phyloP scores from a whole-genome alignment of 1,139 yeast genomes.

The Arxiozyma heterogenica region DNA sequence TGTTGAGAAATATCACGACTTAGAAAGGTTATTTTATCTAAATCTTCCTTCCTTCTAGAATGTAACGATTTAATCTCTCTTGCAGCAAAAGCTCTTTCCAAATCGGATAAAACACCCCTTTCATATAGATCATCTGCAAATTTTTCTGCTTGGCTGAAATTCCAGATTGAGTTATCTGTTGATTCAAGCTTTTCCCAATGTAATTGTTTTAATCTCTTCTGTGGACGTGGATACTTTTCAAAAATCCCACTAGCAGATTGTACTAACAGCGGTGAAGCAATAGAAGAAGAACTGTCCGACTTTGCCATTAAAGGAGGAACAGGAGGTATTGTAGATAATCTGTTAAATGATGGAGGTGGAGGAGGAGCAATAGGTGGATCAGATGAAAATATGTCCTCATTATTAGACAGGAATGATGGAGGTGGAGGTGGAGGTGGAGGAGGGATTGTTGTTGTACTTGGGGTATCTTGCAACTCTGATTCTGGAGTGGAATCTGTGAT shows the following conservation, averaged over 20 bases:
- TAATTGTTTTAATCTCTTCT: slow-evolving; percentile 66
- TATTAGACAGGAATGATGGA: slow-evolving; percentile 23
- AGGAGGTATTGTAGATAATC: slow-evolving; percentile 26
- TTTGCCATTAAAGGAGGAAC: slow-evolving; percentile 26
- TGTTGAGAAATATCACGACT: slow-evolving; percentile 69
- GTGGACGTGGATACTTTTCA: slow-evolving; percentile 63
- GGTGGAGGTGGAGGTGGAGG: slow-evolving; percentile 34
- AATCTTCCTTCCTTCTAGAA: slow-evolving; percentile 37
- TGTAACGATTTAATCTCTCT: slow-evolving; percentile 54
- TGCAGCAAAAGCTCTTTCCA: slow-evolving; percentile 71
- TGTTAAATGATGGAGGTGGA: slow-evolving; percentile 25
- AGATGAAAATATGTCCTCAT: slow-evolving; percentile 21
- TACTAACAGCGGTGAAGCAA: slow-evolving; percentile 32
- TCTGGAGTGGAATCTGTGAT: slow-evolving; percentile 3
- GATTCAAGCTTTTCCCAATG: slow-evolving; percentile 77
- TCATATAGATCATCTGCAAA: slow-evolving; percentile 54
- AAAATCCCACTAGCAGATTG: slow-evolving; percentile 37
- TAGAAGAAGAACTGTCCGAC: slow-evolving; percentile 23
- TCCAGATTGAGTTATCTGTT: slow-evolving; percentile 63
- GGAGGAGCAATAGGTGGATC: slow-evolving; percentile 24
- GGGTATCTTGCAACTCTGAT: background rate
- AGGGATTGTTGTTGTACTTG: slow-evolving; percentile 13
- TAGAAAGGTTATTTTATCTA: slow-evolving; percentile 48
- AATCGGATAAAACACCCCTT: slow-evolving; percentile 65
- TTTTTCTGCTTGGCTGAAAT: slow-evolving; percentile 36